phyloP scores from a whole-genome alignment of 495 filamentous ascomycete species.

The Lepraria neglecta region DNA sequence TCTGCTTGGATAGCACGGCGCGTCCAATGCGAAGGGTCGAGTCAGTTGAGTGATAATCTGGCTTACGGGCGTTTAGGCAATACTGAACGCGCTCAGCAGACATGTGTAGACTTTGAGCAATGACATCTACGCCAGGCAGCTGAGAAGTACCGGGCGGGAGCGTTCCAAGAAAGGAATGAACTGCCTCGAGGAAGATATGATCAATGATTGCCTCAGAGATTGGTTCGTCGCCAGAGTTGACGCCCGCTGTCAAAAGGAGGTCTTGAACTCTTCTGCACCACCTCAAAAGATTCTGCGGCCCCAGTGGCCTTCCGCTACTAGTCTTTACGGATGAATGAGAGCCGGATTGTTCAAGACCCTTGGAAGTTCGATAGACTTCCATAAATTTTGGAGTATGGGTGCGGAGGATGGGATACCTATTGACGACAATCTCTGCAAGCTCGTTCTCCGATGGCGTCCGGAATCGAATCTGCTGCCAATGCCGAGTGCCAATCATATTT shows the following conservation, averaged over 20 bases:
- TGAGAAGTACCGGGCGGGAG: conserved; percentile 61
- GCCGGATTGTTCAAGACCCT: neutral
- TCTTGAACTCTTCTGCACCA: conserved; percentile 72
- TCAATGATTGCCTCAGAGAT: conserved; percentile 67
- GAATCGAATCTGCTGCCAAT: conserved; percentile 73
- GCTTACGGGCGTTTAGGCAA: conserved; percentile 61
- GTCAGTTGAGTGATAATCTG: conserved; percentile 53
- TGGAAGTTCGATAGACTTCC: conserved; percentile 63
- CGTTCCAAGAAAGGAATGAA: conserved; percentile 80
- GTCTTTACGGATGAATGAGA: neutral
- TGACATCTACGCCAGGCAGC: conserved; percentile 52
- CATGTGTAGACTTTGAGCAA: conserved; percentile 80
- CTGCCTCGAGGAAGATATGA: conserved; percentile 81
- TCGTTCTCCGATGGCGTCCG: conserved; percentile 62
- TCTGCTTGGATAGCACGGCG: conserved; percentile 47
- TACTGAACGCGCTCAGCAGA: conserved; percentile 69
- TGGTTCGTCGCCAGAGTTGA: conserved; percentile 67
- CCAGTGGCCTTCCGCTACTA: conserved; percentile 50
- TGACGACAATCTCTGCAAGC: conserved; percentile 62
- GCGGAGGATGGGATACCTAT: conserved; percentile 61
- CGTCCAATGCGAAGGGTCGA: conserved; percentile 61
- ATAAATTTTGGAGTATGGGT: conserved; percentile 65
- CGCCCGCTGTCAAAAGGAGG: conserved; percentile 50
- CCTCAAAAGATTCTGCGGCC: conserved; percentile 79
- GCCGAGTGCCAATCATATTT: conserved; percentile 66